Percentiles rank a stretch among this genome's conserved stretches.
Conservation (phyloP, 495 filamentous ascomycete genomes). For the Neurospora sp. region DNA sequence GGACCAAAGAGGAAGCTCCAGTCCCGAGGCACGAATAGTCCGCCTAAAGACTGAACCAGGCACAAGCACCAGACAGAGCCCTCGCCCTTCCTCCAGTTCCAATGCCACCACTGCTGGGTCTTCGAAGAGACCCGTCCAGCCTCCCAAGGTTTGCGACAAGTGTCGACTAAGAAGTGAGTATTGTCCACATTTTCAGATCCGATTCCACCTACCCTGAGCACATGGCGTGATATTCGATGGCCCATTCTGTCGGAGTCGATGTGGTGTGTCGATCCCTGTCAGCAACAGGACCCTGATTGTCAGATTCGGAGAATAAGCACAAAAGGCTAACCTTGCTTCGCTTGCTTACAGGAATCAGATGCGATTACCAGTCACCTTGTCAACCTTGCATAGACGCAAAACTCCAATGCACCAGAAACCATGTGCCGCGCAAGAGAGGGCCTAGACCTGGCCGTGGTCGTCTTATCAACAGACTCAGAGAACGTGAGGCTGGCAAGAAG, state of each 20-base stretch:
- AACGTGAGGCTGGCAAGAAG: slow-evolving; percentile 2
- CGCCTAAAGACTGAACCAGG: background rate
- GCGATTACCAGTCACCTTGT: slow-evolving; percentile 24
- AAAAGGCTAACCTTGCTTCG: background rate
- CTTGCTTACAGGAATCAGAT: slow-evolving; percentile 18
- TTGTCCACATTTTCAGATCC: background rate
- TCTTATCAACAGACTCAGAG: slow-evolving; percentile 25
- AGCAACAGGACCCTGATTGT: background rate
- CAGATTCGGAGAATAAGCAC: background rate
- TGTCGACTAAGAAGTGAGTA: background rate
- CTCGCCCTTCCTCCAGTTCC: background rate
- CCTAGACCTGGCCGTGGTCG: slow-evolving; percentile 25
- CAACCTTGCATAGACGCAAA: slow-evolving; percentile 20
- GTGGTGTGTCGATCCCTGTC: background rate
- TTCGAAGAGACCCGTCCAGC: background rate
- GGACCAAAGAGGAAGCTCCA: background rate
- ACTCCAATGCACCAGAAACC: slow-evolving; percentile 24
- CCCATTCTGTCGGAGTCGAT: background rate
- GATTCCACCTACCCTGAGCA: background rate
- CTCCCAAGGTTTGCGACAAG: background rate
- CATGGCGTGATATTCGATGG: background rate
- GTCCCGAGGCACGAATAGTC: background rate
- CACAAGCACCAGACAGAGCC: background rate
- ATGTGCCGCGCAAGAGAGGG: slow-evolving; percentile 25
- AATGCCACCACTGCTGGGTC: background rate